Evolutionary conservation across 192 early-diverging fungal species (phyloP).

Genomic region (Backusella liffmaniae): DNA sequence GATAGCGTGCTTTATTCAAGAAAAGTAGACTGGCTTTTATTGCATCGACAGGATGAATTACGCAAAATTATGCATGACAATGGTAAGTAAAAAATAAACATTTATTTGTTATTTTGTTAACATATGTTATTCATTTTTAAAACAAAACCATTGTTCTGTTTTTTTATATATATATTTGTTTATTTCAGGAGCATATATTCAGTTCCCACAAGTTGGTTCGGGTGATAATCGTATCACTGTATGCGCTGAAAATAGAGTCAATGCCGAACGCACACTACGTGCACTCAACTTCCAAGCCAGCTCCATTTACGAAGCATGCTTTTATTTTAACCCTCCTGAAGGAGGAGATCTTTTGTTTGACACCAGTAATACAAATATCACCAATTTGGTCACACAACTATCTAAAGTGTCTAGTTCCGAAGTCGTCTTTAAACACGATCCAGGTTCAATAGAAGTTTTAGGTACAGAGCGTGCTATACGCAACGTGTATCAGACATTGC

Average conservation of each 20-base stretch:
- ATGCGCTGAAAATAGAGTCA: constrained; percentile 65
- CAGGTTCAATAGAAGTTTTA: constrained; percentile 64
- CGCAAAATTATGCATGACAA: constrained; percentile 77
- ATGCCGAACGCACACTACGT: constrained; percentile 70
- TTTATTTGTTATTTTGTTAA: not conserved
- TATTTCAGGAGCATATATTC: constrained; percentile 44
- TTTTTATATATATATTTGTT: not conserved
- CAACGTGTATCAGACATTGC: constrained; percentile 55
- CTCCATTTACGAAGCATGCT: constrained; percentile 30
- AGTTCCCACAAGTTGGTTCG: constrained; percentile 63
- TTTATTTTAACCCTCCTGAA: not conserved
- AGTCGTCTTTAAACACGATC: constrained; percentile 50
- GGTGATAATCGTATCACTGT: constrained; percentile 52
- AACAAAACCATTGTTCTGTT: constrained; percentile 1
- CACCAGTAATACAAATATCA: constrained; percentile 36
- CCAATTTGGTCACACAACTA: constrained; percentile 46
- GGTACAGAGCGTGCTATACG: constrained; percentile 65
- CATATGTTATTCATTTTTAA: not conserved
- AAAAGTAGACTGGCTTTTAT: constrained; percentile 81
- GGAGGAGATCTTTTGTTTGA: constrained; percentile 8
- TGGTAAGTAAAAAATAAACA: constrained; percentile 39
- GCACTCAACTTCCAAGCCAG: constrained; percentile 58
- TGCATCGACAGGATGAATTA: constrained; percentile 60
- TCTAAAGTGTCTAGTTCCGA: constrained; percentile 60
- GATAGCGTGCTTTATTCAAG: constrained; percentile 46